Base-by-base conservation (phyloP, 768 basidiomycete genomes). In the Pulveroboletus sp. region DNA sequence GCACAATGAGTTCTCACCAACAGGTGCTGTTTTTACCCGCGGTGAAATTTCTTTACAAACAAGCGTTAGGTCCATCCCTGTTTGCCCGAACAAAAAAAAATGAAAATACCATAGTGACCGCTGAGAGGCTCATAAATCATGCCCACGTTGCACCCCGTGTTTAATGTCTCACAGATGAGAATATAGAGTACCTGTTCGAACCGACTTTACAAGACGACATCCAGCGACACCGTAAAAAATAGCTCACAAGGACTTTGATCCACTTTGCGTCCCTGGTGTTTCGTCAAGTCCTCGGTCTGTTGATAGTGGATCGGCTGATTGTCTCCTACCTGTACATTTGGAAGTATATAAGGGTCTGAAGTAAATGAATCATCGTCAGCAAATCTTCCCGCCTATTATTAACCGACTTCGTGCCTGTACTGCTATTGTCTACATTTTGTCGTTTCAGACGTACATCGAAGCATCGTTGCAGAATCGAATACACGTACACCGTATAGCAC, bases 51-150 rank as follows among this genome's bases (percentile, higher is more conserved):
- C n/a, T n/a, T n/a, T n/a, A n/a, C n/a, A n/a, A n/a, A n/a, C n/a
- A n/a, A n/a, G n/a, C n/a, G n/a, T n/a, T n/a, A n/a, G n/a, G n/a
- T n/a, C n/a, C n/a, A n/a, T n/a, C n/a, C n/a, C n/a, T n/a, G n/a
- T n/a, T n/a, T n/a, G n/a, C n/a, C n/a, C n/a, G n/a, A n/a, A n/a
- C n/a, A 0, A 2, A 11, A 41, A 20, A 35, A 27, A 16, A 22
- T 11, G 5, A 3, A 19, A 11, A 34, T 50, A 77, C 79, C 75
- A 34, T 77, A 80, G 49, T 73, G 65, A 11, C 62, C 59, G 30
- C 80, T 72, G 26, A 81, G 67, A 6, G 77, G 71, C 11, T 73
- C 62, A 48, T 80, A 81, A 16, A 80, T 53, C 53, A 77, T 76
- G 2, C 69, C 54, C 17, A 73, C 62, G 29, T 76, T 72, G 53